Percentiles rank a stretch among this genome's conserved stretches.
Conservation (phyloP, 2,329 filamentous ascomycete species). For the Lachnum nothofagi region DNA sequence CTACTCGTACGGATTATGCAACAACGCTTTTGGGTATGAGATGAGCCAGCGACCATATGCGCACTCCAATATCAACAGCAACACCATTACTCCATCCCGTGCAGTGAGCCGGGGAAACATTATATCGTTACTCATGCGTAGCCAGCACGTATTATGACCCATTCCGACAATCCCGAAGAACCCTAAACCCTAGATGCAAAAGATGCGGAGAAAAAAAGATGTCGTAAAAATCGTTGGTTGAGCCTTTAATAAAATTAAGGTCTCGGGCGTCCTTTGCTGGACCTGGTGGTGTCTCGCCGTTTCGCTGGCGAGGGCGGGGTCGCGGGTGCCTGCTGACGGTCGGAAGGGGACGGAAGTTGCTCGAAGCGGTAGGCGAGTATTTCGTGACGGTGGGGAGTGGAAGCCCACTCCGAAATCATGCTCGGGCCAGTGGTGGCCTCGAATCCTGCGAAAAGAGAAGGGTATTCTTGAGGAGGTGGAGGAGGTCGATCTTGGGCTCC, state of each 20-base stretch:
- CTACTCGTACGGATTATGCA: not conserved
- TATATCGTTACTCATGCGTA: not conserved
- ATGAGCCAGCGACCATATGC: not conserved
- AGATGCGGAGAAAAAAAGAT: not conserved
- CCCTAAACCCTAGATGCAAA: not conserved
- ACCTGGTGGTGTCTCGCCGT: not conserved
- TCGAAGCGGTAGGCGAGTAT: not conserved
- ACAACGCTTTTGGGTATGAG: conserved; percentile 5
- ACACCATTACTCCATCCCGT: not conserved
- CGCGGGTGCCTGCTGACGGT: not conserved
- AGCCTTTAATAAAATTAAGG: no score
- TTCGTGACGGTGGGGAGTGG: conserved; percentile 5
- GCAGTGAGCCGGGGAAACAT: no score
- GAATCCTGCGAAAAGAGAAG: not conserved
- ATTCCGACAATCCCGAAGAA: not conserved
- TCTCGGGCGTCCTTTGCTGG: not conserved
- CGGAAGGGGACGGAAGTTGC: not conserved
- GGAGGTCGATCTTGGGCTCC: not conserved
- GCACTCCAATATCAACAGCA: not conserved
- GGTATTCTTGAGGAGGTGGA: not conserved
- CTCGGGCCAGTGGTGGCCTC: not conserved
- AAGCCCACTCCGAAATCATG: not conserved
- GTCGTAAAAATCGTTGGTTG: no score
- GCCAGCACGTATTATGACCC: not conserved
- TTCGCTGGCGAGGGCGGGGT: not conserved